phyloP scores from a whole-genome alignment of 2,329 filamentous ascomycete genomes.

The Ophiostoma novo-ulmi region DNA sequence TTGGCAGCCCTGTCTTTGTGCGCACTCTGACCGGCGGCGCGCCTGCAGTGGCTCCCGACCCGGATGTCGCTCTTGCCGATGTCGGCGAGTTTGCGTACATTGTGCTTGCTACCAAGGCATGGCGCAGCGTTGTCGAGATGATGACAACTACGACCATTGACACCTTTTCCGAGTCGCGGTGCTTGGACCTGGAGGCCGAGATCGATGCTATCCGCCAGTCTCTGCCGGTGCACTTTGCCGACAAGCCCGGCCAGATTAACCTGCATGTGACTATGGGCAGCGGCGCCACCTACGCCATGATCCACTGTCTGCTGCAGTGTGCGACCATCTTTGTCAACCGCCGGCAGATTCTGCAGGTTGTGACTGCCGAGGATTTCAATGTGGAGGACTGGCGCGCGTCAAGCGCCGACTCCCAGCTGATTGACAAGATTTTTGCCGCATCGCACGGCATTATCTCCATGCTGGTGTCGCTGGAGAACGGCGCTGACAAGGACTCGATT shows the following conservation, averaged over 20 bases:
- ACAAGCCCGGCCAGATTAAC: constrained; percentile 57
- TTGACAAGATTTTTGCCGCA: constrained; percentile 54
- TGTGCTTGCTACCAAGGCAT: constrained; percentile 55
- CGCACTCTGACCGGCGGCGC: constrained; percentile 47
- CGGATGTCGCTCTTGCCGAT: constrained; percentile 41
- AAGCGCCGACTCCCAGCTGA: constrained; percentile 45
- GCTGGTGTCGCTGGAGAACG: constrained; percentile 50
- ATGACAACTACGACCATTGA: constrained; percentile 50
- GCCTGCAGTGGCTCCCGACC: constrained; percentile 38
- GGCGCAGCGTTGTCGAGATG: constrained; percentile 59
- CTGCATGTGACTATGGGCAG: constrained; percentile 61
- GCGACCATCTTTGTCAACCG: constrained; percentile 58
- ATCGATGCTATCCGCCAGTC: constrained; percentile 52
- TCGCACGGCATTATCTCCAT: constrained; percentile 56
- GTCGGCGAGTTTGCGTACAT: constrained; percentile 60
- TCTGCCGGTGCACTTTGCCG: constrained; percentile 55
- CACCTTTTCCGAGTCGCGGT: constrained; percentile 52
- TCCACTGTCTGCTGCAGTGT: constrained; percentile 57
- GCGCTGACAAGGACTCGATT: constrained; percentile 53
- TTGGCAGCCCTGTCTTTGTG: constrained; percentile 55
- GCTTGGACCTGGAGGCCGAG: constrained; percentile 46
- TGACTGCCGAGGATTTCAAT: constrained; percentile 49
- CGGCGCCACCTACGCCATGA: constrained; percentile 58
- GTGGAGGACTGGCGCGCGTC: constrained; percentile 48
- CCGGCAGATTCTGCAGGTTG: constrained; percentile 53